Conservation (phyloP, 495 filamentous ascomycete genomes). For the Friedmanniomyces simplex region DNA sequence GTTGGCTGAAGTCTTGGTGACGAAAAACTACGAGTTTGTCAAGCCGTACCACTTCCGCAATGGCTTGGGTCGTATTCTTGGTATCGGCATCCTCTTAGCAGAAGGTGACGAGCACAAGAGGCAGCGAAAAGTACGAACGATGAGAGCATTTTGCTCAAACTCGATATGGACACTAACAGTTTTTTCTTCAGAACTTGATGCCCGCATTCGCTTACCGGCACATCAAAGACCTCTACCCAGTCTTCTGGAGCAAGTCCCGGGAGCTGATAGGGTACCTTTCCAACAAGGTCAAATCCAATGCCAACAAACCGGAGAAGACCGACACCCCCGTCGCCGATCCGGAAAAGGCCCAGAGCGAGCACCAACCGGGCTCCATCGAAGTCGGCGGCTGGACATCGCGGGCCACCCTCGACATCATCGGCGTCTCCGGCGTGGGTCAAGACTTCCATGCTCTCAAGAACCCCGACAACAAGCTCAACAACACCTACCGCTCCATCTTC, state of each 20-base stretch:
- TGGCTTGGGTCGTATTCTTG: conserved; percentile 54
- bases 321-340: conserved; percentile 22
- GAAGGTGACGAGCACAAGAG: conserved; percentile 80
- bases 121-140: conserved; percentile 47
- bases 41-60: conserved; percentile 53
- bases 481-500: conserved; percentile 56
- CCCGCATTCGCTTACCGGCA: conserved; percentile 81
- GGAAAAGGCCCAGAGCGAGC: conserved; percentile 30
- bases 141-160: no score
- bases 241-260: conserved; percentile 66
- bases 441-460: conserved; percentile 66
- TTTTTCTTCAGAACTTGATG: conserved; percentile 43
- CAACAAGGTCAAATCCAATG: conserved; percentile 5
- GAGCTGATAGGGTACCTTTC: conserved; percentile 38
- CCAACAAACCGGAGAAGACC: conserved; percentile 18
- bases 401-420: conserved; percentile 80
- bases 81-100: conserved; percentile 66
- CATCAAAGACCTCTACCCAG: conserved; percentile 72
- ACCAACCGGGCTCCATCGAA: conserved; percentile 45
- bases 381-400: conserved; percentile 55
- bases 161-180: no score
- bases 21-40: conserved; percentile 66
- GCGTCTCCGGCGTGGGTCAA: conserved; percentile 65
- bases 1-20: conserved; percentile 46
- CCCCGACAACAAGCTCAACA: conserved; percentile 50